Evolutionary conservation across 495 filamentous ascomycete species (phyloP), one percentile per base, ranked within the genome.

Genomic region (Viridothelium virens): DNA sequence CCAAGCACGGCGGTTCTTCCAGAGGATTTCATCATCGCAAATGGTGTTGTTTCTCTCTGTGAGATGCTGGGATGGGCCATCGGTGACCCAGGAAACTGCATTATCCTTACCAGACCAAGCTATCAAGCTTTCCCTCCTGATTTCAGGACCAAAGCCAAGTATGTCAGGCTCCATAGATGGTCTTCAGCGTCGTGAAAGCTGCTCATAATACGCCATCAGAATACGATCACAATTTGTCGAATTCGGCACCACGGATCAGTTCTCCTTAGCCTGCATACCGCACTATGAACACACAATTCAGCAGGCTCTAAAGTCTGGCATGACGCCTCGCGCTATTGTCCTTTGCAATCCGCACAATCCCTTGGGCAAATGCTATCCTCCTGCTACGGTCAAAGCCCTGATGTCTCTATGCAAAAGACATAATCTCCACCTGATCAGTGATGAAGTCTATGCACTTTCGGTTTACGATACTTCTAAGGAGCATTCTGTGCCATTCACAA

Each of bases 401-500:
- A 70, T 70, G 68, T 34, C 34, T 3, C 50, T 70, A 5, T 70
- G 68, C 37, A 31, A 63, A 14, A 67, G 46, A 61, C 39, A 64
- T 39, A 10, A 44, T 14, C 11, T 70, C 3, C 68, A 70, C 64
- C 62, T 67, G 7, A n/a, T 70, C n/a, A 34, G n/a, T 7, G 68
- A 70, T 33, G 68, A 70, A 67, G 67, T 70, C 39, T 70, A 70
- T 50, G 68, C 68, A 0, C 70, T 86, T 18, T 84, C 81, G 0
- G 74, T 83, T 0, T 88, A 78, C 67, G 70, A 79, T 9, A 78
- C 77, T 34, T 70, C 77, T 3, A 71, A 77, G 38, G 37, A 71
- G 6, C 69, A 74, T 0, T 72, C 75, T 12, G 69, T 76, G 3
- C 50, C 65, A 0, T 89, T 89, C 68, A 74, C 76, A n/a, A 86